Conservation (phyloP, 768 basidiomycete genomes). For the Termitomyces sp. region DNA sequence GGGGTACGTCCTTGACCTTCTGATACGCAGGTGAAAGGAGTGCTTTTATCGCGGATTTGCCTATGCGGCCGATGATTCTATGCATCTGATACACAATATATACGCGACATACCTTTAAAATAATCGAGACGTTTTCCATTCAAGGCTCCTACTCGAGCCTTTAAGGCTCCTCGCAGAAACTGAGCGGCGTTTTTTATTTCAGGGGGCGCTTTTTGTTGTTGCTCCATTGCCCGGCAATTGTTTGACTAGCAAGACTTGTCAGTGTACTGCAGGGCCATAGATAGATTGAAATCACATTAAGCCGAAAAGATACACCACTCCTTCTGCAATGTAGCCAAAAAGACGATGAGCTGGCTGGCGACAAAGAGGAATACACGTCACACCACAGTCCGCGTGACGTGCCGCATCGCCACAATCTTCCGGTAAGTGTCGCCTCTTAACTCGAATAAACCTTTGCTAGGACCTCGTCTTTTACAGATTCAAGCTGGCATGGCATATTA, state of each 20-base stretch:
- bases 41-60: conserved; percentile 90
- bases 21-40: conserved; percentile 88
- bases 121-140: conserved; percentile 96
- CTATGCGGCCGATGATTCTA: conserved; percentile 30
- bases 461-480: too few relatives aligned
- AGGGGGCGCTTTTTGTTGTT: conserved; percentile 74
- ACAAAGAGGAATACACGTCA: conserved; percentile 12
- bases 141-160: conserved; percentile 83
- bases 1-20: conserved; percentile 77
- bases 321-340: background rate
- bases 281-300: background rate
- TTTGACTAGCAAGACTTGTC: background rate
- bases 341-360: conserved; percentile 9
- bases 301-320: background rate
- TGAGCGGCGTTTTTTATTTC: conserved; percentile 79
- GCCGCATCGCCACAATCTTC: conserved; percentile 10
- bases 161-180: conserved; percentile 86
- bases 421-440: background rate
- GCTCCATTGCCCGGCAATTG: conserved; percentile 38
- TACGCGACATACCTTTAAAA: conserved; percentile 76
- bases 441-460: background rate
- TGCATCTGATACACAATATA: background rate
- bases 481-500: too few relatives aligned
- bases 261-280: background rate
- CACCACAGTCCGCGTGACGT: conserved; percentile 3